These are phyloP conservation scores for Dendrothele bispora DNA, from an alignment of 768 basidiomycete genomes.

Conservation along the genomic window DNA sequence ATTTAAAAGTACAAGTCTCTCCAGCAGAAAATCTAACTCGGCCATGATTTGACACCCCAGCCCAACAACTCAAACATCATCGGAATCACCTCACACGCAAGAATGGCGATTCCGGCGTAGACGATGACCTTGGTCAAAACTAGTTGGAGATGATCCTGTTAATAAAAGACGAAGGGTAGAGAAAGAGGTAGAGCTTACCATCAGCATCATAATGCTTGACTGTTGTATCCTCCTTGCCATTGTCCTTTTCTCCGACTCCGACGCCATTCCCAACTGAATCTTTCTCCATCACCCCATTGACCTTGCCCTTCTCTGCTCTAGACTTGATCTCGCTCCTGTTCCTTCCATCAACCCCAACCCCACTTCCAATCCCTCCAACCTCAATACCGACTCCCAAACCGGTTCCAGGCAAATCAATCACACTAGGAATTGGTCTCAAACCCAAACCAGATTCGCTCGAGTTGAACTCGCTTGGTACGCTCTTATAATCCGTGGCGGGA, in stretches of 20 bases:
- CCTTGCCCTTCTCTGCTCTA: slow-evolving; percentile 28
- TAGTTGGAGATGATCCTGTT: slow-evolving; percentile 24
- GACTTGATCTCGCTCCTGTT: slow-evolving; percentile 18
- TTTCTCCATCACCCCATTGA: slow-evolving; percentile 16
- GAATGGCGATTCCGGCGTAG: slow-evolving; percentile 80
- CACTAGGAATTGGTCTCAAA: slow-evolving; percentile 54
- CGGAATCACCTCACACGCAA: slow-evolving; percentile 64
- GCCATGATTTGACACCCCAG: slow-evolving; percentile 57
- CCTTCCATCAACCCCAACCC: slow-evolving; percentile 13
- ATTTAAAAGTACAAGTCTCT: too few species aligned
- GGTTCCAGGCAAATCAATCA: slow-evolving; percentile 61
- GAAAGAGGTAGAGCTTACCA: slow-evolving; percentile 47
- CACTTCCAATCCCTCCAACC: slow-evolving; percentile 16
- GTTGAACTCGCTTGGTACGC: slow-evolving; percentile 57
- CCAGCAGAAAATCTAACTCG: too few species aligned
- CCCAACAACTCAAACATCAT: slow-evolving; percentile 66
- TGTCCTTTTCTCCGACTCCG: slow-evolving; percentile 26
- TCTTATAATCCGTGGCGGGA: slow-evolving; percentile 85
- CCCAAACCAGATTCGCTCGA: slow-evolving; percentile 15
- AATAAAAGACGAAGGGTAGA: slow-evolving; percentile 9
- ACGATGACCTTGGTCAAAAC: slow-evolving; percentile 90
- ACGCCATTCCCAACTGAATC: slow-evolving; percentile 12
- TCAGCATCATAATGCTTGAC: slow-evolving; percentile 85
- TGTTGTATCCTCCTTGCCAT: slow-evolving; percentile 17
- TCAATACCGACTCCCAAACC: slow-evolving; percentile 22